These are phyloP conservation scores for Viola pubescens DNA, from an alignment of 441 rosid species.

Conservation along the genomic window DNA sequence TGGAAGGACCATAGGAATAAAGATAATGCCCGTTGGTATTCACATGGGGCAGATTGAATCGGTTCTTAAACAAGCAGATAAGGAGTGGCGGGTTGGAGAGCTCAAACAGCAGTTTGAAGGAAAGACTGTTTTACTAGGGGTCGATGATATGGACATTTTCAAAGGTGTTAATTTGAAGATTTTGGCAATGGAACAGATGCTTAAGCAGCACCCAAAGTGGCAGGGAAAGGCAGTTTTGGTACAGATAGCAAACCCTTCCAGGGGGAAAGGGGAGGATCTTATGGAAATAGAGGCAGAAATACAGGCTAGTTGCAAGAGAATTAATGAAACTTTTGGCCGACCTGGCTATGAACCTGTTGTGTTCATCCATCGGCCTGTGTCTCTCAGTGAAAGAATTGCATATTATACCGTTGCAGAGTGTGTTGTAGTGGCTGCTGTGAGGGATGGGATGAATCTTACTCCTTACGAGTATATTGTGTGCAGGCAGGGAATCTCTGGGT, in stretches of 20 bases:
- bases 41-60: constrained; percentile 77
- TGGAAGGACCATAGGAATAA: constrained; percentile 75
- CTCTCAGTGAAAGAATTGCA: constrained; percentile 61
- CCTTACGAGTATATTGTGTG: constrained; percentile 71
- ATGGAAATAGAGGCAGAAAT: constrained; percentile 62
- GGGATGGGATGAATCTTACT: constrained; percentile 82
- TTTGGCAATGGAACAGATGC: constrained; percentile 70
- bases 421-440: constrained; percentile 70
- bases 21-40: constrained; percentile 78
- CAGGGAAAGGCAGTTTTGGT: constrained; percentile 63
- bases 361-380: constrained; percentile 51
- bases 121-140: constrained; percentile 61
- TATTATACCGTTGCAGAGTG: constrained; percentile 65
- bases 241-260: constrained; percentile 66
- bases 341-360: constrained; percentile 63
- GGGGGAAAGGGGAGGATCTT: constrained; percentile 62
- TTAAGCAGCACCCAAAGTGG: constrained; percentile 71
- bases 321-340: constrained; percentile 48
- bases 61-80: constrained; percentile 54
- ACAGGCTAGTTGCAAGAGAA: constrained; percentile 51
- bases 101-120: constrained; percentile 69
- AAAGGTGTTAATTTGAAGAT: constrained; percentile 71
- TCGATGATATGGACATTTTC: constrained; percentile 77
- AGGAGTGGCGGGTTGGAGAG: constrained; percentile 68
- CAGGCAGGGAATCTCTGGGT: constrained; percentile 49